Evolutionary conservation across 805 yeast genomes (phyloP).

Genomic region (Ogataea thermomethanolica): DNA sequence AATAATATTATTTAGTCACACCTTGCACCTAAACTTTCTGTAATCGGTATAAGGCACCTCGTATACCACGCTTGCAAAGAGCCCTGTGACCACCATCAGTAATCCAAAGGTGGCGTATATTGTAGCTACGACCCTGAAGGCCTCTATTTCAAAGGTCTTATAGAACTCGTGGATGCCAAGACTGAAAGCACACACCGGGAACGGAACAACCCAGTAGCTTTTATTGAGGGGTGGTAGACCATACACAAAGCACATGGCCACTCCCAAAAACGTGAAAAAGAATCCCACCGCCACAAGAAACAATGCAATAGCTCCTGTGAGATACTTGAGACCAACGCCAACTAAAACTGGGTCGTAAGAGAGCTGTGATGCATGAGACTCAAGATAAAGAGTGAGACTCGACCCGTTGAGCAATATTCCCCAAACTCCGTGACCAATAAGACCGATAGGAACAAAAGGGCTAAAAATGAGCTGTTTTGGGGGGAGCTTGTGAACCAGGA

Average conservation of each 20-base stretch:
- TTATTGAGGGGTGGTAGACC: slow-evolving; percentile 38
- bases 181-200: slow-evolving; percentile 80
- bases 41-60: slow-evolving; percentile 28
- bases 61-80: slow-evolving; percentile 33
- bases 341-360: slow-evolving; percentile 4
- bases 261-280: slow-evolving; percentile 41
- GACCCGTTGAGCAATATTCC: slow-evolving; percentile 47
- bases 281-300: slow-evolving; percentile 23
- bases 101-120: slow-evolving; percentile 55
- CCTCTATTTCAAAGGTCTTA: slow-evolving; percentile 39
- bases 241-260: slow-evolving; percentile 30
- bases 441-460: slow-evolving; percentile 71
- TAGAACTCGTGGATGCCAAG: slow-evolving; percentile 54
- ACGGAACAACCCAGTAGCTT: slow-evolving; percentile 77
- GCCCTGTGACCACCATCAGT: slow-evolving; percentile 38
- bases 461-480: slow-evolving; percentile 51
- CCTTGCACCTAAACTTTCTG: slow-evolving; percentile 2
- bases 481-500: slow-evolving; percentile 57
- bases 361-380: slow-evolving; percentile 7
- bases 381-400: slow-evolving; percentile 16
- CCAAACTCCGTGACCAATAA: slow-evolving; percentile 80
- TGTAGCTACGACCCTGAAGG: slow-evolving; percentile 59
- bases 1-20: background rate
- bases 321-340: slow-evolving; percentile 12
- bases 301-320: slow-evolving; percentile 13